Conservation (phyloP, 805 yeast species). For the Ogataea dorogensis region DNA sequence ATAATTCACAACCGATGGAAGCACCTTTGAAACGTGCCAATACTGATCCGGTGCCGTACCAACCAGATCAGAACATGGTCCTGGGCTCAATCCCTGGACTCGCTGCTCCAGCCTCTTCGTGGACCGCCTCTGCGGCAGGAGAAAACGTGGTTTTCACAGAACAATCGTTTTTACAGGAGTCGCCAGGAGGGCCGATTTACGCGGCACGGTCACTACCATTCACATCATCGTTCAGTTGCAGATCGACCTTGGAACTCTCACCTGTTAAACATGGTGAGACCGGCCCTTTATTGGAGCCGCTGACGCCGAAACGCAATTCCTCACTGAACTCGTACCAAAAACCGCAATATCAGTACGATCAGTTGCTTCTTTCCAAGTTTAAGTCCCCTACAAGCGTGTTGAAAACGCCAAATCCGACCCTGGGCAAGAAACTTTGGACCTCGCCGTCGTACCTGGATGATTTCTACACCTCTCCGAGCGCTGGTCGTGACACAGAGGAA, state of each 20-base stretch:
- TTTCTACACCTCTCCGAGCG: slow-evolving; percentile 54
- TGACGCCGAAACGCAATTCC: slow-evolving; percentile 46
- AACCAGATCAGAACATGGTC: slow-evolving; percentile 1
- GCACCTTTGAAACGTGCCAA: slow-evolving; percentile 8
- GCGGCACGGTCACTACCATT: slow-evolving; percentile 45
- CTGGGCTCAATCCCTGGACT: slow-evolving; percentile 36
- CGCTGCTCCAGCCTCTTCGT: slow-evolving; percentile 39
- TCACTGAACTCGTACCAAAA: slow-evolving; percentile 16
- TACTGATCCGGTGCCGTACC: slow-evolving; percentile 8
- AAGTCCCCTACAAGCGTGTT: slow-evolving; percentile 28
- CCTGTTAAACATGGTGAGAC: slow-evolving; percentile 58
- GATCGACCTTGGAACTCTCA: slow-evolving; percentile 60
- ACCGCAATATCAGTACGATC: slow-evolving; percentile 18
- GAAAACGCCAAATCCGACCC: slow-evolving; percentile 22
- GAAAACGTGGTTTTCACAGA: slow-evolving; percentile 36
- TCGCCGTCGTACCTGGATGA: slow-evolving; percentile 68
- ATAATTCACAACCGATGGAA: slow-evolving; percentile 4
- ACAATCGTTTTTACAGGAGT: slow-evolving; percentile 23
- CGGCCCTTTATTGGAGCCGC: slow-evolving; percentile 65
- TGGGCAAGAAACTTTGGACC: slow-evolving; percentile 54
- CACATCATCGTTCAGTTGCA: slow-evolving; percentile 66
- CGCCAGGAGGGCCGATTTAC: slow-evolving; percentile 25
- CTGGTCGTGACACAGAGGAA: slow-evolving; percentile 24
- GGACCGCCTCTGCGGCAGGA: slow-evolving; percentile 44
- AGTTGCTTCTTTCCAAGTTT: slow-evolving; percentile 22